phyloP scores from a whole-genome alignment of 805 yeast genomes.

The Starmerella sp. region DNA sequence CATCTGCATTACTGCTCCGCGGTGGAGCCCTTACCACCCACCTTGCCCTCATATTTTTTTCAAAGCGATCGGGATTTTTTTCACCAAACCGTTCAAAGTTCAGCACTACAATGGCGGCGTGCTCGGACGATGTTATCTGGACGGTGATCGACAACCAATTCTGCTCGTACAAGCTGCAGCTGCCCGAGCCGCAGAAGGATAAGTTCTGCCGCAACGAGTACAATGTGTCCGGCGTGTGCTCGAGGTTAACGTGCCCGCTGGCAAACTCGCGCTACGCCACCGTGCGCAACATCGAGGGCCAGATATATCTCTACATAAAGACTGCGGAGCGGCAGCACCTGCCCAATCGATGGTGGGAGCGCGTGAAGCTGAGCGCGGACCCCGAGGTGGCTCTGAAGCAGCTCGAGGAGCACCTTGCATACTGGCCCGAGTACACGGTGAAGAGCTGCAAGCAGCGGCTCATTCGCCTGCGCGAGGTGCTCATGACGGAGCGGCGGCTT shows the following conservation, averaged over 20 bases:
- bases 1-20: neutral
- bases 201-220: conserved; percentile 92
- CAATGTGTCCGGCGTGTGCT: conserved; percentile 89
- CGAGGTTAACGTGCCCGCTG: conserved; percentile 87
- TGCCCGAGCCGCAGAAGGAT: conserved; percentile 60
- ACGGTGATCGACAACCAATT: conserved; percentile 90
- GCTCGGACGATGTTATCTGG: conserved; percentile 84
- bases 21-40: neutral
- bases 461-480: conserved; percentile 89
- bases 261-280: conserved; percentile 48
- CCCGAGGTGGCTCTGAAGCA: conserved; percentile 80
- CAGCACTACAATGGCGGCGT: conserved; percentile 17
- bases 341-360: conserved; percentile 90
- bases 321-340: conserved; percentile 96
- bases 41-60: neutral
- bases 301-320: conserved; percentile 59
- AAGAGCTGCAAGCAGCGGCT: conserved; percentile 95
- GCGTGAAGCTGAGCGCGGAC: conserved; percentile 80
- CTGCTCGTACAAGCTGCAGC: conserved; percentile 85
- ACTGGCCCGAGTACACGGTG: conserved; percentile 85
- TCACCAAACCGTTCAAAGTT: neutral
- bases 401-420: conserved; percentile 71
- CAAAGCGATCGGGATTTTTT: neutral
- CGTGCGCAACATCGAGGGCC: conserved; percentile 29
- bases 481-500: conserved; percentile 85